Base-by-base conservation (phyloP, 2,329 filamentous ascomycete species). In the Colletotrichum chrysophilum region DNA sequence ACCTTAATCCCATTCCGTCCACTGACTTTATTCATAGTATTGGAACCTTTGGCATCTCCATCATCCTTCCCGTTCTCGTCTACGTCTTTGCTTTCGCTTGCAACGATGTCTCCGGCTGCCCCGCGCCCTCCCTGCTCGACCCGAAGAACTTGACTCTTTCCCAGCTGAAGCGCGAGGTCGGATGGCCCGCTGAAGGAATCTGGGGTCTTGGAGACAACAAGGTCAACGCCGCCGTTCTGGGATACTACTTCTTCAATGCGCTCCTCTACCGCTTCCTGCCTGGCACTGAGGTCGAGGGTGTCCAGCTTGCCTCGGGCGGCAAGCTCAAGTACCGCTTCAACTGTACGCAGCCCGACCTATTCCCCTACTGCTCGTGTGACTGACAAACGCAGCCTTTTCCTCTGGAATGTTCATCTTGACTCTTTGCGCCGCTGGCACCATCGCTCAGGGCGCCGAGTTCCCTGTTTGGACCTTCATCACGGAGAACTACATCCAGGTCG, bases 71-170 rank as follows among this genome's bases (percentile, higher is more conserved):
- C 0, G 76, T 96, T 56, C 89, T 96, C 78, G 91, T 95, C 79
- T 98, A 97, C 86, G 83, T 93, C 80, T 93, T 96, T 82, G 90
- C 93, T 62, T 98, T 98, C 82, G 88, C 94, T 80, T 98, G 96
- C 90, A 98, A 98, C 86, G 96, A 98, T 84, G 88, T 97, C 78
- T 94, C 95, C 10, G 96, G 97, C 74, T 98, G 97, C 82, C 97
- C 96, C 62, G 93, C 95, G 4, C 95, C 96, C 5, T 95, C 94
- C 5, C 89, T 96, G 10, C 89, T 98, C 48, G 89, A 90, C 79
- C 96, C 94, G 36, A 92, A 90, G 72, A 94, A 91, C 10, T 86
- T 98, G 75, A 92, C 92, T 56, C 87, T 96, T 64, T 91, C 93
- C 24, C 90, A 91, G 80, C 87, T 98, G 79, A 97, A 96, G 87